These are phyloP conservation scores for Chrysopogon serrulatus DNA, from an alignment of 176 grass and related monocot species.

Conservation along the genomic window DNA sequence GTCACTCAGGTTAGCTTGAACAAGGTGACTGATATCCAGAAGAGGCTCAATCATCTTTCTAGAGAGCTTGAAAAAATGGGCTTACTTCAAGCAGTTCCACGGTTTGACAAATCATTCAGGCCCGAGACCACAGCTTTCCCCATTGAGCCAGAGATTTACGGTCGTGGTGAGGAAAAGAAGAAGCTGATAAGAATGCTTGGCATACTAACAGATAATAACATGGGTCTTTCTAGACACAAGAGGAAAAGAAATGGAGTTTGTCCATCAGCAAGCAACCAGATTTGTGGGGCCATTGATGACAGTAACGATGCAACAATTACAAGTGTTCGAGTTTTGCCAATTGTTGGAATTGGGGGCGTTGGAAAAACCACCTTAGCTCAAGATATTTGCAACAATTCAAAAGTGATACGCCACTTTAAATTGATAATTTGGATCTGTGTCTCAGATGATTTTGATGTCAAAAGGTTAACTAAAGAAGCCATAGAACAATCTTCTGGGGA, in stretches of 20 bases:
- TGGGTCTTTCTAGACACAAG: neutral
- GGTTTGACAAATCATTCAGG: neutral
- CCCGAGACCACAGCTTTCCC: neutral
- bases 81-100: neutral
- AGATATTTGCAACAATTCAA: too few species aligned
- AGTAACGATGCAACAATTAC: neutral
- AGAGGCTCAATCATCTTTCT: neutral
- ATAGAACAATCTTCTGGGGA: too few species aligned
- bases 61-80: neutral
- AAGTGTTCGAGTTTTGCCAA: slow-evolving; percentile 1
- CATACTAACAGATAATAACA: neutral
- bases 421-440: too few species aligned
- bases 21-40: neutral
- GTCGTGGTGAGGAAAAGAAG: neutral
- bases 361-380: too few species aligned
- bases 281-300: neutral
- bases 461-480: too few species aligned
- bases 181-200: neutral
- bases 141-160: neutral
- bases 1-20: neutral
- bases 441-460: too few species aligned
- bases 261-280: too few species aligned
- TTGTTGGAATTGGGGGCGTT: too few species aligned
- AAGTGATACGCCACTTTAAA: too few species aligned
- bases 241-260: neutral